phyloP scores from a whole-genome alignment of 176 grass and related monocot genomes.

The Oryza meridionalis region DNA sequence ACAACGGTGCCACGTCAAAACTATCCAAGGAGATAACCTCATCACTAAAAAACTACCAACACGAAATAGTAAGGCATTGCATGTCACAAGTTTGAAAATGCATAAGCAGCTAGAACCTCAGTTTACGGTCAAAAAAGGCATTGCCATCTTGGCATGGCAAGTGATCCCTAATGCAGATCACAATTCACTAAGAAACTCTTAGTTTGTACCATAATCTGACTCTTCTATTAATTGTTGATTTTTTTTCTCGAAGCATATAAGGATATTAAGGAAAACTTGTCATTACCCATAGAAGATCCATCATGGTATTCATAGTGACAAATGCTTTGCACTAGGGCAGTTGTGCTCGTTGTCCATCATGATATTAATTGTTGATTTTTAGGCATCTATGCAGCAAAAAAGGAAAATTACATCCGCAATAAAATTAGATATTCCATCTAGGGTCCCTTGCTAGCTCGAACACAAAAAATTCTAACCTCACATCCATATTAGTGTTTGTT shows the following conservation, averaged over 20 bases:
- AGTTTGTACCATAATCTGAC: neutral
- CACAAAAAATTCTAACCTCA: neutral
- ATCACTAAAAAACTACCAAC: neutral
- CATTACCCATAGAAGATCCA: neutral
- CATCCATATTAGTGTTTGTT: neutral
- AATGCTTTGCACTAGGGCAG: neutral
- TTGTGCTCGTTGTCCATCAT: neutral
- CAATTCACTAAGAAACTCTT: neutral
- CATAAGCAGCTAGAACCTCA: too few species aligned
- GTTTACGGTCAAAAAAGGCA: neutral
- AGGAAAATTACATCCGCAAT: neutral
- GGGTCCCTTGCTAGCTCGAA: neutral
- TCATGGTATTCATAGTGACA: neutral
- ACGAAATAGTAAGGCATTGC: neutral
- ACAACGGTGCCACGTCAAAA: neutral
- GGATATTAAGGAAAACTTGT: neutral
- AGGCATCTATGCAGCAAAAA: neutral
- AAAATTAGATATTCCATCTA: neutral
- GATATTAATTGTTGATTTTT: neutral
- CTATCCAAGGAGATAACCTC: neutral
- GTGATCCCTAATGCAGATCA: neutral
- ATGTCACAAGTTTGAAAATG: neutral
- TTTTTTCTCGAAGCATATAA: neutral
- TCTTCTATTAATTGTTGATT: neutral
- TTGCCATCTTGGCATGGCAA: neutral